These are phyloP conservation scores for Hamamelis virginiana DNA, from an alignment of 164 flowering plant genomes.

Conservation along the genomic window DNA sequence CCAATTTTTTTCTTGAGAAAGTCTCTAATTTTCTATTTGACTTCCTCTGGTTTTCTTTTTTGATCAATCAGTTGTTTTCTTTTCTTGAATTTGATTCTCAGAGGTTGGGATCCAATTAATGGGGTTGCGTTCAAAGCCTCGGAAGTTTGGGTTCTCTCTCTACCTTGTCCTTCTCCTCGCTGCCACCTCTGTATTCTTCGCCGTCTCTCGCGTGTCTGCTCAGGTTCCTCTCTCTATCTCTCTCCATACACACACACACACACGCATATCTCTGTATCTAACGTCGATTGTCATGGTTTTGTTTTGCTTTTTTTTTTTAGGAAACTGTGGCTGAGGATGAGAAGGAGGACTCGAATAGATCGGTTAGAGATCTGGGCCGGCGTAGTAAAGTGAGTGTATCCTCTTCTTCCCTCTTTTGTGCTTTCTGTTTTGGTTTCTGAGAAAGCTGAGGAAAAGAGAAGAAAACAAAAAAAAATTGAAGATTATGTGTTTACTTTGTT, in stretches of 20 bases:
- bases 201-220: slow-evolving; percentile 10
- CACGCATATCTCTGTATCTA: background rate
- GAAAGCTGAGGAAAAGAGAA: background rate
- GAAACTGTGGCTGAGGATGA: slow-evolving; percentile 31
- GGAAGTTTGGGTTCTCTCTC: background rate
- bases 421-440: background rate
- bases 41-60: background rate
- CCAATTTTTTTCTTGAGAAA: background rate
- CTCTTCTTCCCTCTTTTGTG: background rate
- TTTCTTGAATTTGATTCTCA: background rate
- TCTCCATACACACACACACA: background rate
- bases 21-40: background rate
- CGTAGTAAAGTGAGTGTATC: slow-evolving; percentile 64
- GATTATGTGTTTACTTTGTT: background rate
- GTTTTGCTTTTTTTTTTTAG: slow-evolving; percentile 13
- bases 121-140: slow-evolving; percentile 12
- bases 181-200: background rate
- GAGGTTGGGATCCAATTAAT: background rate
- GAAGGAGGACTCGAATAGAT: slow-evolving; percentile 26
- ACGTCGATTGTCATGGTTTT: background rate
- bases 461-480: background rate
- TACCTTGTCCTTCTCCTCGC: slow-evolving; percentile 8
- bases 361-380: slow-evolving; percentile 54
- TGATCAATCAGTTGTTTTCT: background rate
- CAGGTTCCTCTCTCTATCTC: slow-evolving; percentile 16